Base-by-base conservation (phyloP, 306 rosid genomes). In the Trifolium subterraneum region DNA sequence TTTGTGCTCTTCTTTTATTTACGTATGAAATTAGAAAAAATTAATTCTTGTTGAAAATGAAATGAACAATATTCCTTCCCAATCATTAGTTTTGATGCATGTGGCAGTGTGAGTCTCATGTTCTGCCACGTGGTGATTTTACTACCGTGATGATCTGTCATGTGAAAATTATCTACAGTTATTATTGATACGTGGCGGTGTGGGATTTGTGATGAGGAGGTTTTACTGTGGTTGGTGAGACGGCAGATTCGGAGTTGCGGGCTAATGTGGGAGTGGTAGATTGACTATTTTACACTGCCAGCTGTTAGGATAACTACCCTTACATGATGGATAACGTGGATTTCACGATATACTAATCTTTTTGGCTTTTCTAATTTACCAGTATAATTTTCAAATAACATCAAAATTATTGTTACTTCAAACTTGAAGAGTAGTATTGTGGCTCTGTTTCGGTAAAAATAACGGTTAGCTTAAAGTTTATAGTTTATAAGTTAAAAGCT, bases 51-150 rank as follows among this genome's bases (percentile, higher is more conserved):
- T 51, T 10, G 58, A 51, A 51, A 51, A 2, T 3, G 0, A 29
- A 19, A 2, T 29, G 33, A 29, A 29, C 6, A 27, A 47, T 22
- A 22, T 22, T 22, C 25, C 15, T 54, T 23, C 6, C 72, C 78
- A 79, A 71, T 83, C 58, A 79, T 79, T 71, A 68, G 60, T 14
- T 59, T 52, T 51, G 42, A 69, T 29, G 51, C 27, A 59, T 45
- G 60, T 8, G 63, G 10, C 41, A n/a, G 39, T 36, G 54, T 80
- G n/a, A 75, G 39, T 41, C 25, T 18, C 19, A 27, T 8, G 1
- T 51, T 51, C 9, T 0, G 27, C 59, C 31, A 54, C 60, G 27
- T 54, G 10, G 29, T 44, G 50, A 13, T 44, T 44, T 44, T 44
- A 1, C 13, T 1, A 13, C 16, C 11, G 6, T 44, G 16, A 2